A percentile compares a stretch with the other conserved stretches of the same genome.
Evolutionary conservation across 352 stramenopile species (phyloP).

Genomic region (Pythium sp.): DNA sequence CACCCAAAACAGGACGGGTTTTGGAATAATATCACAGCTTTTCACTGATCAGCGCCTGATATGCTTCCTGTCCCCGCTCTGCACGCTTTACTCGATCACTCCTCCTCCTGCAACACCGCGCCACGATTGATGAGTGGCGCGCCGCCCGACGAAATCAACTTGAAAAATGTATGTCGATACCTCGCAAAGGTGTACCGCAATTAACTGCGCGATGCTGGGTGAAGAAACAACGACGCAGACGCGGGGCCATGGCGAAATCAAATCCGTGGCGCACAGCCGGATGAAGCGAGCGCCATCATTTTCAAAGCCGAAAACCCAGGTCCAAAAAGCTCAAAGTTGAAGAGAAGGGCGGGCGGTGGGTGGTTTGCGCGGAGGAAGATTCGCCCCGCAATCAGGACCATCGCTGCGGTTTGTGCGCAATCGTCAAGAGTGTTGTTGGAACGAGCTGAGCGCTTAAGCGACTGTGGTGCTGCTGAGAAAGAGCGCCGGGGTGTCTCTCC

Average conservation of each 20-base stretch:
- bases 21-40: neutral
- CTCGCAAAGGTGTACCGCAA: neutral
- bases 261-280: neutral
- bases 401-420: neutral
- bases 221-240: neutral
- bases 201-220: slow-evolving; percentile 1
- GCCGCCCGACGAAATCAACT: neutral
- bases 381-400: neutral
- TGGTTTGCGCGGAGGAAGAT: neutral
- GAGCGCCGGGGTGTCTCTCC: neutral
- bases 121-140: slow-evolving; percentile 7
- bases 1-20: neutral
- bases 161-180: neutral
- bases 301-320: neutral
- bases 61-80: neutral
- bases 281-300: neutral
- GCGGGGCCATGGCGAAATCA: slow-evolving; percentile 2
- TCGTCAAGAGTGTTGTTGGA: neutral
- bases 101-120: neutral
- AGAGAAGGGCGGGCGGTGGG: neutral
- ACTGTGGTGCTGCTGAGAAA: slow-evolving; percentile 6
- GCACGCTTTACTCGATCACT: neutral
- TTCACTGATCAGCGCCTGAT: slow-evolving; percentile 8
- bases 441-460: too few relatives aligned
- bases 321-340: neutral